Percentiles rank a stretch among this genome's conserved stretches.
phyloP scores from a whole-genome alignment of 1,139 yeast species.

The Hyphopichia pseudoburtonii region DNA sequence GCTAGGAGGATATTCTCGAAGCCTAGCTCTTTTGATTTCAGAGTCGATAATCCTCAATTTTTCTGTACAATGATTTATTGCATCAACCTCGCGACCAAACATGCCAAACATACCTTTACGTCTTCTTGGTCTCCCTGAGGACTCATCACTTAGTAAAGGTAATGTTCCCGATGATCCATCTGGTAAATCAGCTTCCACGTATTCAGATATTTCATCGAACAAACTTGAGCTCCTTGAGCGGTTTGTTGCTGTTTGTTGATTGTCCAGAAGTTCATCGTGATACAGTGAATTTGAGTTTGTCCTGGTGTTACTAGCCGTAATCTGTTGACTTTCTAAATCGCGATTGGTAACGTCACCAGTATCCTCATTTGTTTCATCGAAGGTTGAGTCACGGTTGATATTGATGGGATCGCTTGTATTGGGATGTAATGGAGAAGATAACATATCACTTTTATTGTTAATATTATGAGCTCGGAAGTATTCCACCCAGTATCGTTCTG shows the following conservation, averaged over 20 bases:
- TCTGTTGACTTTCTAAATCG: not conserved
- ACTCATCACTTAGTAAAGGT: constrained; percentile 31
- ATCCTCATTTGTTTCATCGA: constrained; percentile 11
- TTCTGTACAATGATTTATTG: constrained; percentile 60
- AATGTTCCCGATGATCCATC: constrained; percentile 18
- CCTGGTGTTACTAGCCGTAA: not conserved
- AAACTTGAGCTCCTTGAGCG: constrained; percentile 7
- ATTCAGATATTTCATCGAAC: constrained; percentile 17
- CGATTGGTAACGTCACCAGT: constrained; percentile 1
- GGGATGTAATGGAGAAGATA: constrained; percentile 27
- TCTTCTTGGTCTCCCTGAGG: constrained; percentile 41
- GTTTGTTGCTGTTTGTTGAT: not conserved
- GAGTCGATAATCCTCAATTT: constrained; percentile 57
- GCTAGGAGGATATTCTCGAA: constrained; percentile 61
- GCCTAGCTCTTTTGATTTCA: constrained; percentile 56
- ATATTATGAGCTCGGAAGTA: constrained; percentile 51
- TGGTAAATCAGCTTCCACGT: constrained; percentile 7
- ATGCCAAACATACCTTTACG: constrained; percentile 52
- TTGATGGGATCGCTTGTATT: constrained; percentile 29
- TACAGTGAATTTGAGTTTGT: no score
- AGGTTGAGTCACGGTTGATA: constrained; percentile 17
- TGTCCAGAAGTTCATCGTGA: not conserved
- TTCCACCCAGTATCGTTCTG: constrained; percentile 78
- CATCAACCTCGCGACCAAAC: constrained; percentile 61
- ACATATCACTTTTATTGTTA: constrained; percentile 28